Conservation (phyloP, 202 grass and related monocot genomes). For the Panicum hallii region DNA sequence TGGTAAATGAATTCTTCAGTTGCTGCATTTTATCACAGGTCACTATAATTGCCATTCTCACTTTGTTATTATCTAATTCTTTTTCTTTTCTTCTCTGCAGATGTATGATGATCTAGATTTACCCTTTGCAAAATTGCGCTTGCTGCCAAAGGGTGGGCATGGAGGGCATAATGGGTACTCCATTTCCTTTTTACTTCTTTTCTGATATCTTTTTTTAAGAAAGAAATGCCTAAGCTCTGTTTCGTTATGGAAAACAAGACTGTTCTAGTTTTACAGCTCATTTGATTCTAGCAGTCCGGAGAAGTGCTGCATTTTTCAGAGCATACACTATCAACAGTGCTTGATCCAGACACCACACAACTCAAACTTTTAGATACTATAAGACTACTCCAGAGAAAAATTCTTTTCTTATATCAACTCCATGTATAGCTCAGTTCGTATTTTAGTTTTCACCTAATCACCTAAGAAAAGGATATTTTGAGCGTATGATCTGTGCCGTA, state of each 20-base stretch:
- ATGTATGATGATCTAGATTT: conserved; percentile 99
- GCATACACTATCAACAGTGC: not conserved
- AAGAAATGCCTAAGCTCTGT: not conserved
- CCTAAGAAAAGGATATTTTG: conserved; percentile 9
- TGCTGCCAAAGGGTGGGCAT: conserved; percentile 96
- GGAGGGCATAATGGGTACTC: conserved; percentile 95
- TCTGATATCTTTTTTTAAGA: not conserved
- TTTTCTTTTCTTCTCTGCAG: conserved; percentile 53
- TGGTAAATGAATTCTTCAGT: conserved; percentile 55
- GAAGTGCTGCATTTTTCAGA: not conserved
- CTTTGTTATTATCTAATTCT: not conserved
- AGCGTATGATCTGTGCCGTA: not conserved
- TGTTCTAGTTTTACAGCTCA: not conserved
- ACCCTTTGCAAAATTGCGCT: conserved; percentile 83
- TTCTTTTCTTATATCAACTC: conserved; percentile 8
- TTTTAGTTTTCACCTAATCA: not conserved
- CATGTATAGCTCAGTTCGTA: conserved; percentile 3
- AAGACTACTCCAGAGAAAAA: not conserved
- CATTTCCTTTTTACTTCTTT: conserved; percentile 31
- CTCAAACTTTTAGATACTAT: not conserved
- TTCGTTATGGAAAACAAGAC: not conserved
- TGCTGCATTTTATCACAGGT: conserved; percentile 31
- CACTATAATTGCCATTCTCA: conserved; percentile 5
- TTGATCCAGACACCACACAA: not conserved
- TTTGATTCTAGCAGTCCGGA: not conserved